A percentile compares a stretch with the other conserved stretches of the same genome.
These are phyloP conservation scores for Actinomortierella wolfii DNA, from an alignment of 371 early-diverging fungal genomes.

Conservation along the genomic window DNA sequence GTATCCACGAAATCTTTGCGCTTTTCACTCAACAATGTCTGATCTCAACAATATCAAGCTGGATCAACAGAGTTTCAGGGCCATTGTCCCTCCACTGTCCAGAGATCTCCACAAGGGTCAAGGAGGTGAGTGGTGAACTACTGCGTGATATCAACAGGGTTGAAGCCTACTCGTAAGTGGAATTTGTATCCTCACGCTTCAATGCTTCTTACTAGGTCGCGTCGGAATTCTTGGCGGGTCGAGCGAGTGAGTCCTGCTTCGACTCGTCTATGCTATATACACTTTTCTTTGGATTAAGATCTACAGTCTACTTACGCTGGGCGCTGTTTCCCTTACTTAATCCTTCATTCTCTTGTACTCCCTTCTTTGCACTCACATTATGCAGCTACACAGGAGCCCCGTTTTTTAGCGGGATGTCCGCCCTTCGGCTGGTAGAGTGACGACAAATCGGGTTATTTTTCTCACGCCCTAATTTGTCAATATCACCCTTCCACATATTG, in stretches of 20 bases:
- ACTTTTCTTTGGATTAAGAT: constrained; percentile 8
- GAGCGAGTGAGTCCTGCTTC: constrained; percentile 62
- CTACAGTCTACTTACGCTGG: constrained; percentile 41
- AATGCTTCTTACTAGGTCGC: constrained; percentile 52
- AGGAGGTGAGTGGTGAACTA: constrained; percentile 58
- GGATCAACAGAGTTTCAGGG: too few relatives aligned
- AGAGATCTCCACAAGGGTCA: constrained; percentile 84
- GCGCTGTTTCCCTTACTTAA: constrained; percentile 5
- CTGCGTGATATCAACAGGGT: not conserved
- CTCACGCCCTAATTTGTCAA: too few relatives aligned
- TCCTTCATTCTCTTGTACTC: not conserved
- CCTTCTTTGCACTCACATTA: constrained; percentile 2
- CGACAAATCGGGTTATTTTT: not conserved
- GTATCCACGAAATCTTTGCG: too few relatives aligned
- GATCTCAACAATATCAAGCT: too few relatives aligned
- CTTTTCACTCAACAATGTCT: too few relatives aligned
- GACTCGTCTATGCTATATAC: not conserved
- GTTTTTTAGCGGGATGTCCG: constrained; percentile 82
- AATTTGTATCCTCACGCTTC: not conserved
- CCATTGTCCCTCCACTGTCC: constrained; percentile 70
- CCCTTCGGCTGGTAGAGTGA: constrained; percentile 74
- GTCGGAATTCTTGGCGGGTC: constrained; percentile 78
- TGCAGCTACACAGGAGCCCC: constrained; percentile 96
- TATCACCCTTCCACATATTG: too few relatives aligned
- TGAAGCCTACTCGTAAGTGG: too few relatives aligned